Evolutionary conservation across 2,329 filamentous ascomycete species (phyloP).

Genomic region (Aspergillus sp.): DNA sequence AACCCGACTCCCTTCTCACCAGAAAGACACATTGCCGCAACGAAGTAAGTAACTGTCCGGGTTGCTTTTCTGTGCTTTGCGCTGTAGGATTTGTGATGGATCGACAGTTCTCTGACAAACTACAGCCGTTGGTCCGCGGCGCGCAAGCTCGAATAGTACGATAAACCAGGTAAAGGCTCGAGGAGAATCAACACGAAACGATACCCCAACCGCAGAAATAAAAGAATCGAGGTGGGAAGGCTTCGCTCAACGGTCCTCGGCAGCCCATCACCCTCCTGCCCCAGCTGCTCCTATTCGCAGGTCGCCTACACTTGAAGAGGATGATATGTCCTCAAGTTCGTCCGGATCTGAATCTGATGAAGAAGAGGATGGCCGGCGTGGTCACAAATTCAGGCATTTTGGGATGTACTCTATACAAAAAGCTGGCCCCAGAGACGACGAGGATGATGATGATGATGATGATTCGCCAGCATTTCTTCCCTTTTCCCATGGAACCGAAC

Average conservation of each 20-base stretch:
- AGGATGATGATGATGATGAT: slow-evolving; percentile 40
- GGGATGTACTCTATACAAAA: slow-evolving; percentile 36
- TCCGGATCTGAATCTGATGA: slow-evolving; percentile 27
- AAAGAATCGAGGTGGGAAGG: slow-evolving; percentile 20
- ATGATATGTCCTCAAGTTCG: slow-evolving; percentile 27
- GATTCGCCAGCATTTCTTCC: slow-evolving; percentile 45
- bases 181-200: slow-evolving; percentile 20
- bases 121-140: slow-evolving; percentile 14
- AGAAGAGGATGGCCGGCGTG: slow-evolving; percentile 12
- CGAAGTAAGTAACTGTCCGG: slow-evolving; percentile 18
- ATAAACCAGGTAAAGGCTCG: slow-evolving; percentile 21
- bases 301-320: slow-evolving; percentile 30
- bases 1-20: slow-evolving; percentile 33
- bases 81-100: neutral
- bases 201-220: slow-evolving; percentile 16
- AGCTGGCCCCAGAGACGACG: slow-evolving; percentile 28
- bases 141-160: slow-evolving; percentile 27
- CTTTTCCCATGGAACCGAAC: slow-evolving; percentile 21
- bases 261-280: slow-evolving; percentile 19
- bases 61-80: neutral
- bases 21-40: slow-evolving; percentile 24
- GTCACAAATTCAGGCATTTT: slow-evolving; percentile 31
- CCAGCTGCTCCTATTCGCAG: slow-evolving; percentile 15
- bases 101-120: neutral
- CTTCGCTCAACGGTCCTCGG: slow-evolving; percentile 16